These are phyloP conservation scores for Paramecium biaurelia DNA, from an alignment of 73 alveolate species.

Conservation along the genomic window DNA sequence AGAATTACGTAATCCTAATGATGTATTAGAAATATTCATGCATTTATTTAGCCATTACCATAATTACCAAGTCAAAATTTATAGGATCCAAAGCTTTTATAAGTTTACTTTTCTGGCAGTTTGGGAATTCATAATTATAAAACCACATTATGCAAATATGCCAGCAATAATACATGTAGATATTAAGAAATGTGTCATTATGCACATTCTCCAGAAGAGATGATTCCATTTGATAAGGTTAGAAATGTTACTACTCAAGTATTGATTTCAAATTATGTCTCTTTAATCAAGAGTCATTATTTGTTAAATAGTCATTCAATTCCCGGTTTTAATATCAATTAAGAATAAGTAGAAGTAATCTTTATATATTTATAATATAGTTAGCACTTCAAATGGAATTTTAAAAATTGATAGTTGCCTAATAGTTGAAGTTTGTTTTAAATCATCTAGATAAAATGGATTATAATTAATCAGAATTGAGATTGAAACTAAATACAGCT, in stretches of 20 bases:
- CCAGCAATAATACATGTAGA: slow-evolving; percentile 70
- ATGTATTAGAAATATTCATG: slow-evolving; percentile 49
- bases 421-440: not conserved
- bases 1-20: slow-evolving; percentile 74
- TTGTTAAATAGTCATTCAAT: slow-evolving; percentile 5
- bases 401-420: slow-evolving; percentile 31
- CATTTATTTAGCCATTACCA: slow-evolving; percentile 52
- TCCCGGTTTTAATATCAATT: slow-evolving; percentile 23
- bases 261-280: not conserved
- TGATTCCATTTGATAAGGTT: slow-evolving; percentile 67
- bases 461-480: not conserved
- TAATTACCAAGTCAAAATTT: slow-evolving; percentile 35
- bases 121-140: slow-evolving; percentile 68
- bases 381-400: slow-evolving; percentile 43
- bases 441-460: slow-evolving; percentile 38
- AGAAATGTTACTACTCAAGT: slow-evolving; percentile 19
- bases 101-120: slow-evolving; percentile 41
- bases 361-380: not conserved
- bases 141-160: slow-evolving; percentile 80
- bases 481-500: slow-evolving; percentile 9
- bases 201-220: slow-evolving; percentile 82
- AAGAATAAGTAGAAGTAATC: slow-evolving; percentile 32
- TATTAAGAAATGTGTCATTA: slow-evolving; percentile 81
- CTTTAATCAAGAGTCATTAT: not conserved
- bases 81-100: slow-evolving; percentile 13